Base-by-base conservation (phyloP, 2,329 filamentous ascomycete species). In the Ramichloridium luteum region DNA sequence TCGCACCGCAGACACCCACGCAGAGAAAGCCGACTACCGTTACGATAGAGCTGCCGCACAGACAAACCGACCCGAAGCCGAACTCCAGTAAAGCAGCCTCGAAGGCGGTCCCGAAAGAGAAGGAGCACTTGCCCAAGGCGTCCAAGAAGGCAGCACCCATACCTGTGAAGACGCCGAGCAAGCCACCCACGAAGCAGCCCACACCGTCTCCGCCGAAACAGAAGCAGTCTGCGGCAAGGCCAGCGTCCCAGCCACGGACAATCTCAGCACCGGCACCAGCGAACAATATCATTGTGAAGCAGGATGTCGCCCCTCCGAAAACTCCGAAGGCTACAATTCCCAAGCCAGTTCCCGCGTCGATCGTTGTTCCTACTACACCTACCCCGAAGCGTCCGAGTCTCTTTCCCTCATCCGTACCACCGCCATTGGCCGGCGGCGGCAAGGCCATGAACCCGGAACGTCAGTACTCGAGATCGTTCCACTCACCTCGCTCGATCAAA, bases 401-500 rank as follows among this genome's bases (percentile, higher is more conserved):
- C 16, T 27, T 43, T 14, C 40, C 40, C 17, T 30, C 38, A n/a
- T 41, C 39, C 23, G 40, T 43, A 12, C 36, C 36, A 20, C 38
- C 40, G 3, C 25, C 18, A 20, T 25, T 23, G 20, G 20, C 20
- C n/a, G 20, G 20, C 20, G 20, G 20, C 8, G 20, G 20, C 8
- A 23, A n/a, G 20, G 8, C 20, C 8, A 23, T 23, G 20, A 8
- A 23, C 8, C 8, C 20, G 8, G 20, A 23, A n/a, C n/a, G n/a
- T n/a, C n/a, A n/a, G n/a, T n/a, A n/a, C n/a, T n/a, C n/a, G n/a
- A n/a, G n/a, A n/a, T n/a, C n/a, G n/a, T n/a, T n/a, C n/a, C 20
- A 23, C n/a, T 27, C 38, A 18, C 36, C 41, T 25, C 15, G 26
- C 13, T 39, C 41, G 11, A 57, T 56, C 16, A 43, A 50, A 32